These are phyloP conservation scores for Monosporozyma aerobia DNA, from an alignment of 805 yeast species.

Conservation along the genomic window DNA sequence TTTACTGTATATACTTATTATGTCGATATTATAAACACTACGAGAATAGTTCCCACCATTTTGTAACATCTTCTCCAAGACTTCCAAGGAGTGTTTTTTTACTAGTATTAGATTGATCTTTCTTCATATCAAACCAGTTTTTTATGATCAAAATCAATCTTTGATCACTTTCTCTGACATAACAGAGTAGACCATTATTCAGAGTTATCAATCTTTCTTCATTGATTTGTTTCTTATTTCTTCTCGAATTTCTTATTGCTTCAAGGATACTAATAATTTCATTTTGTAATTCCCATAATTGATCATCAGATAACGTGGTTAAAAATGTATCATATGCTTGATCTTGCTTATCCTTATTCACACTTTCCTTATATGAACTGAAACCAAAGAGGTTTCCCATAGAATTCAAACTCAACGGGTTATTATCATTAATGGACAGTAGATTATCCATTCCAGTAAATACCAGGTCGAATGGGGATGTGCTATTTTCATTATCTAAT, in stretches of 20 bases:
- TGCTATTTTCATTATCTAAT: background rate
- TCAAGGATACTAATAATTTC: conserved; percentile 15
- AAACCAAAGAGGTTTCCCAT: conserved; percentile 13
- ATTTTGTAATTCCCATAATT: conserved; percentile 19
- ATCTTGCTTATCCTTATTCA: background rate
- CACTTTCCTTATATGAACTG: background rate
- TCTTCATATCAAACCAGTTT: conserved; percentile 23
- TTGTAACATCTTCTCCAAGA: conserved; percentile 17
- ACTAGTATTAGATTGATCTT: background rate
- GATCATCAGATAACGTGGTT: conserved; percentile 13
- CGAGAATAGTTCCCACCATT: conserved; percentile 17
- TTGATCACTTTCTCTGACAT: conserved; percentile 14
- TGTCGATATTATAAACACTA: background rate
- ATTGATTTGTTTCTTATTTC: conserved; percentile 6
- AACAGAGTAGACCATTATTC: conserved; percentile 28
- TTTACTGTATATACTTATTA: background rate
- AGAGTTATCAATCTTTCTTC: conserved; percentile 25
- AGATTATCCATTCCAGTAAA: conserved; percentile 21
- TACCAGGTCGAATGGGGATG: conserved; percentile 18
- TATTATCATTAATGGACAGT: conserved; percentile 3
- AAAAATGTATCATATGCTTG: conserved; percentile 13
- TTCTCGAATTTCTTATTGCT: conserved; percentile 12
- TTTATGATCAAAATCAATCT: conserved; percentile 17
- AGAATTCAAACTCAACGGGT: conserved; percentile 10
- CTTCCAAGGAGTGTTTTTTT: conserved; percentile 11